Conservation (phyloP, 2,329 filamentous ascomycete species). For the Penicillium sp. region DNA sequence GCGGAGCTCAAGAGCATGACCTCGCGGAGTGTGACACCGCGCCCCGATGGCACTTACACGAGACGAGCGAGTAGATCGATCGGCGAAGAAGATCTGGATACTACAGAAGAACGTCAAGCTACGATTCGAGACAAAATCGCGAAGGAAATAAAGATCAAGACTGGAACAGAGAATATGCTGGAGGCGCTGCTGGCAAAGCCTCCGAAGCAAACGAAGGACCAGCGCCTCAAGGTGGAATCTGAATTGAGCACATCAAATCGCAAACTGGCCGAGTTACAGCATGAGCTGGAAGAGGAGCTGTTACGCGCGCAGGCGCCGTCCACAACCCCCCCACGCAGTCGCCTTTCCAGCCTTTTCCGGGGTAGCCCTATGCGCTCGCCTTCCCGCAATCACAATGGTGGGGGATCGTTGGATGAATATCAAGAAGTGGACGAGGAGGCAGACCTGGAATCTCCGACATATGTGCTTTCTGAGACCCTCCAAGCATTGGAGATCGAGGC, state of each 20-base stretch:
- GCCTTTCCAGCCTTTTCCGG: conserved; percentile 63
- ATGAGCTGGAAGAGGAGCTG: conserved; percentile 64
- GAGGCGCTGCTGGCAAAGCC: conserved; percentile 95
- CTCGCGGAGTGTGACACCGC: conserved; percentile 65
- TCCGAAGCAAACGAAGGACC: conserved; percentile 90
- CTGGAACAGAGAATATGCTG: conserved; percentile 95
- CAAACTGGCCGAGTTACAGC: conserved; percentile 64
- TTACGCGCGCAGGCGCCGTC: conserved; percentile 61
- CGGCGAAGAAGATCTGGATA: conserved; percentile 65
- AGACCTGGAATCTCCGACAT: conserved; percentile 84
- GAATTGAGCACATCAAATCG: conserved; percentile 88
- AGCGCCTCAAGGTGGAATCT: conserved; percentile 76
- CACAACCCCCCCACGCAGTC: conserved; percentile 53
- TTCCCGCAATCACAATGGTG: conserved; percentile 35
- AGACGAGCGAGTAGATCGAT: conserved; percentile 48
- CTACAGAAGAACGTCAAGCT: conserved; percentile 74
- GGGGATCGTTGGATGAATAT: conserved; percentile 42
- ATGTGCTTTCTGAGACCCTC: conserved; percentile 84
- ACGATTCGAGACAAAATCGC: conserved; percentile 82
- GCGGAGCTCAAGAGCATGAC: conserved; percentile 77
- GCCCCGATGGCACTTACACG: conserved; percentile 61
- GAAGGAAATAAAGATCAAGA: conserved; percentile 97
- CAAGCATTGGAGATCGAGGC: conserved; percentile 87
- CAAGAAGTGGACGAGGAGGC: conserved; percentile 62
- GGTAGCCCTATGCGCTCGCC: conserved; percentile 60